A percentile compares a stretch with the other conserved stretches of the same genome.
Evolutionary conservation across 345 rosid species (phyloP).

Genomic region (Eucalyptus sideroxylon): DNA sequence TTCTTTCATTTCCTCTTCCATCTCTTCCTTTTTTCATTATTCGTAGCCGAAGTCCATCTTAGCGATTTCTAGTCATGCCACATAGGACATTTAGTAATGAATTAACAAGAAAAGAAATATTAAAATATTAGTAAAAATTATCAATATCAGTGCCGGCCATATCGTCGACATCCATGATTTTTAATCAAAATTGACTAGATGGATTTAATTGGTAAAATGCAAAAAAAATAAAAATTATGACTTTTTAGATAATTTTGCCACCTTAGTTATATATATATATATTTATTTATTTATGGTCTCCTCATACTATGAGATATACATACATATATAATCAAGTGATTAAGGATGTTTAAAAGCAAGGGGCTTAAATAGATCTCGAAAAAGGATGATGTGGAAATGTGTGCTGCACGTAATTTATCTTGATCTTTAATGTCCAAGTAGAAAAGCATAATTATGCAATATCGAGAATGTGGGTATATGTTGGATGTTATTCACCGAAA

Average conservation of each 20-base stretch:
- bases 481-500: not conserved
- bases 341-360: not conserved
- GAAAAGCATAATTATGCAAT: not conserved
- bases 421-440: not conserved
- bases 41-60: rapidly evolving
- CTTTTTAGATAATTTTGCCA: too few relatives aligned
- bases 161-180: rapidly evolving
- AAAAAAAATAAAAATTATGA: too few relatives aligned
- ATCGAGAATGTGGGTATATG: not conserved
- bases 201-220: too few relatives aligned
- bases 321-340: not conserved
- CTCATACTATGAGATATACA: not conserved
- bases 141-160: rapidly evolving
- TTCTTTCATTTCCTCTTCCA: not conserved
- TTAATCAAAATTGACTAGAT: rapidly evolving
- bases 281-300: too few relatives aligned
- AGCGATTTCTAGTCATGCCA: too few relatives aligned
- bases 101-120: too few relatives aligned
- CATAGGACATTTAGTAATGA: too few relatives aligned
- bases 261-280: too few relatives aligned
- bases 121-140: too few relatives aligned
- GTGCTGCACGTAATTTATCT: not conserved
- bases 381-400: not conserved
- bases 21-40: not conserved
- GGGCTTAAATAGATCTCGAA: not conserved